Percentiles rank a stretch among this genome's conserved stretches.
phyloP scores from a whole-genome alignment of 129 eudicot species.

The Apium graveolens region DNA sequence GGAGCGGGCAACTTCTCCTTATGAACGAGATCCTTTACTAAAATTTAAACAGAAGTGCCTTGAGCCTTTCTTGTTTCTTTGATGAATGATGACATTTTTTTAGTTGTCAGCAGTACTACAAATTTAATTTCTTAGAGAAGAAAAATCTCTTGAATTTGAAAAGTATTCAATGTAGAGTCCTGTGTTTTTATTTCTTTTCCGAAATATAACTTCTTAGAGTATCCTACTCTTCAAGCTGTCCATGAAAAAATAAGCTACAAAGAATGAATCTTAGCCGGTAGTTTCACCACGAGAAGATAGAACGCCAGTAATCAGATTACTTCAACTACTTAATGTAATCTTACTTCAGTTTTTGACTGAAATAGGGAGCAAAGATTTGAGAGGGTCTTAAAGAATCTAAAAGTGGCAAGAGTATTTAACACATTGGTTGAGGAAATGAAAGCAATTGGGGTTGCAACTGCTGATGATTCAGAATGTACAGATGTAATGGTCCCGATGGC shows the following conservation, averaged over 20 bases:
- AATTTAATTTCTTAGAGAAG: not conserved
- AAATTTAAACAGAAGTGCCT: no score
- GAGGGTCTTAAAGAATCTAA: constrained; percentile 86
- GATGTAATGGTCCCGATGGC: constrained; percentile 98
- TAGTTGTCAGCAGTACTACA: not conserved
- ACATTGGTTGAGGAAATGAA: constrained; percentile 97
- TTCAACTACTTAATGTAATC: not conserved
- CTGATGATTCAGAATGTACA: constrained; percentile 82
- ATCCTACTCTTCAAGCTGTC: not conserved
- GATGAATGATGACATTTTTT: no score
- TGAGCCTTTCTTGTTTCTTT: no score
- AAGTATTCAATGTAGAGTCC: not conserved
- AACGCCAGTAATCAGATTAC: not conserved
- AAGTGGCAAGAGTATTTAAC: constrained; percentile 89
- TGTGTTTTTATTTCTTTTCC: not conserved
- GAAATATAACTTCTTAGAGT: not conserved
- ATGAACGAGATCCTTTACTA: no score
- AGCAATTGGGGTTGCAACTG: constrained; percentile 66
- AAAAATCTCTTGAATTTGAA: not conserved
- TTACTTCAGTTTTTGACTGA: constrained; percentile 16
- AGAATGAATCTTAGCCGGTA: not conserved
- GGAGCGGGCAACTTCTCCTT: no score
- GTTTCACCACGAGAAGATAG: not conserved
- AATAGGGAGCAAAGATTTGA: constrained; percentile 87
- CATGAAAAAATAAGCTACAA: not conserved